Base-by-base conservation (phyloP, 2,329 filamentous ascomycete species). In the Madurella fahalii region DNA sequence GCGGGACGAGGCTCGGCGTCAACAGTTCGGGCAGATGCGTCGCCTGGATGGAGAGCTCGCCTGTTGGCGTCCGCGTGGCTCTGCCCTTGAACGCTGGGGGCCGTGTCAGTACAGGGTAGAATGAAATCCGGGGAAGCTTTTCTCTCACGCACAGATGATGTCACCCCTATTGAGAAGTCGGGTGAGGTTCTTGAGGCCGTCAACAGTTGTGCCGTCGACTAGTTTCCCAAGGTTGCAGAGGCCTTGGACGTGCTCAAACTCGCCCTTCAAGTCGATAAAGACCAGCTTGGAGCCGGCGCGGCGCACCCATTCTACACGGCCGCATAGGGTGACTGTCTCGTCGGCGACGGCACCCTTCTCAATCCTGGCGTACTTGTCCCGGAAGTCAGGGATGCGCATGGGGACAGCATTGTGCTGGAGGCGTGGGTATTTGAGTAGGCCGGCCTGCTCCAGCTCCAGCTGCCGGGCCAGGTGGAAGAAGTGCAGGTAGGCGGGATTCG, bases 201-300 rank as follows among this genome's bases (percentile, higher is more conserved):
- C 66, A 25, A 64, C 58, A 37, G 68, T 69, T 41, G 73, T 63
- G 30, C 70, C 67, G 46, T 71, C 51, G 1, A 40, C 56, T 64
- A 77, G 60, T 57, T 77, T 80, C 56, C 77, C 77, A 63, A 85
- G 77, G 70, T 89, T 88, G 69, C 88, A 80, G 74, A 95, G 84
- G 58, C 86, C 79, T 72, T 99, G 94, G 34, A 95, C 71, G 60
- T 79, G 82, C 62, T 83, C 74, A 54, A 85, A 86, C 67, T 90
- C 84, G 68, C 90, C 84, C 62, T 84, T 77, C 47, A 97, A 74
- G 71, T 94, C 88, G 61, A 96, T 70, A 70, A 99, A 99, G 59
- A 90, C 77, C 63, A 99, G 83, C 71, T 88, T 90, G 63, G 83
- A 85, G 61, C 92, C 86, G 52, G 84, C 80, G 46, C 82, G 77